Evolutionary conservation across 208 protist genomes (phyloP), one percentile per base, ranked within the genome.

Genomic region (Trypanosoma cruzi): DNA sequence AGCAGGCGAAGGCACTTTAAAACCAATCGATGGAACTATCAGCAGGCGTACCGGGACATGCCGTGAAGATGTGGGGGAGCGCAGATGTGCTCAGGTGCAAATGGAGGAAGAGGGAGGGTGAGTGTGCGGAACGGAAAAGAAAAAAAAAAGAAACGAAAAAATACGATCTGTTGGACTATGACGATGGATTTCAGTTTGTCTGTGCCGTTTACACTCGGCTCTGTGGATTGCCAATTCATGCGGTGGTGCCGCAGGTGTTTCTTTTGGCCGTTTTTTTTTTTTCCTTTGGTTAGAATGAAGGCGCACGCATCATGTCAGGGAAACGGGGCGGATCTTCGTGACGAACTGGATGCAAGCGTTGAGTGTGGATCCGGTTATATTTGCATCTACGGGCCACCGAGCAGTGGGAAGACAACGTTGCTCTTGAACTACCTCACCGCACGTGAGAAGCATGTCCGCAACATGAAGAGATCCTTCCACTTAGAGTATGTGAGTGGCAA

Each of bases 1-100:
- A 93, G 86, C 68, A 89, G 85, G 59, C 77, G 84, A 59, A 72
- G 73, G 20, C 87, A 93, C 73, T 96, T 94, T 62, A 96, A 96
- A 71, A 96, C 91, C 14, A 96, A 96, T 66, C 72, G 91, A 11
- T 96, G 91, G 89, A 96, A 96, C 73, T 96, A 96, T 73, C 86
- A 84, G 36, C 91, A 94, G 80, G 91, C 91, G 13, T 96, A 96
- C 75, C 88, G 90, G 70, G 91, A 96, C 56, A 96, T 96, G 91
- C 91, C 91, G 49, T 96, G 72, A 78, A 13, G 1, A 16, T 29
- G 24, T 6, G 13, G 54, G 54, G 36, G 40, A 53, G 44, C 36
- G 16, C n/a, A 57, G 24, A 57, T 36, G 10, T 34, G 8, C 40
- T 22, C 36, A 52, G 1, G 13, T 13, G 40, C 11, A 13, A 44